Evolutionary conservation across 1,284 basidiomycete genomes (phyloP).

Genomic region (Meira nashicola): DNA sequence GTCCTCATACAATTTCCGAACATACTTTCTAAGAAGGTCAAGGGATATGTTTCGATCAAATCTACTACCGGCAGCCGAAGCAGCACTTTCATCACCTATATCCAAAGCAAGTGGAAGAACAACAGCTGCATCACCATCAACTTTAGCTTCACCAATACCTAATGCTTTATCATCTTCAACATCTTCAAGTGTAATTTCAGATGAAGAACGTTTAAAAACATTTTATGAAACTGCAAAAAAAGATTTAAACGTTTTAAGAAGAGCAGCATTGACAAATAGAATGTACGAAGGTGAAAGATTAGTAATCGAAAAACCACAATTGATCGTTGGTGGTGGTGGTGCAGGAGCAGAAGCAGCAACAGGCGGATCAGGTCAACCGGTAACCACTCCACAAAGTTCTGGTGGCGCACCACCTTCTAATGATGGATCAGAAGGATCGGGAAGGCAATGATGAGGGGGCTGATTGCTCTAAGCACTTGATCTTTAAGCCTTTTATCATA

Average conservation of each 20-base stretch:
- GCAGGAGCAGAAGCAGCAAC: conserved; percentile 16
- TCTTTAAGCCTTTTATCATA: too few species aligned
- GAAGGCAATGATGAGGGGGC: too few species aligned
- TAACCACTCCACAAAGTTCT: neutral
- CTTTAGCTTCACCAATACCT: conserved; percentile 24
- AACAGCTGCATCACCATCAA: conserved; percentile 30
- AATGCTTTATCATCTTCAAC: neutral
- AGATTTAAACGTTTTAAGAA: conserved; percentile 28
- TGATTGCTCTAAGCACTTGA: too few species aligned
- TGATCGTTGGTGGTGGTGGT: conserved; percentile 41
- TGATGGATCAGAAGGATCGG: too few species aligned
- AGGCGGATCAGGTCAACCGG: conserved; percentile 15
- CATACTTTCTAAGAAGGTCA: conserved; percentile 49
- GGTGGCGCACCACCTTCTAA: conserved; percentile 14
- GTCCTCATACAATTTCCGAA: conserved; percentile 52
- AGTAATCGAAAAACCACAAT: conserved; percentile 44
- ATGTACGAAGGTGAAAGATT: conserved; percentile 50
- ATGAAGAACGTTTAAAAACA: conserved; percentile 8
- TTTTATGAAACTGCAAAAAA: conserved; percentile 21
- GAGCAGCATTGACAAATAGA: conserved; percentile 47
- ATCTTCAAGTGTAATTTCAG: neutral
- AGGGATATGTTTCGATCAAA: conserved; percentile 48
- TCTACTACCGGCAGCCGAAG: conserved; percentile 28
- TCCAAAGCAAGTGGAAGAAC: conserved; percentile 38
- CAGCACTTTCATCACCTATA: conserved; percentile 32